These are phyloP conservation scores for Pyrenula massariospora DNA, from an alignment of 495 filamentous ascomycete species.

Conservation along the genomic window DNA sequence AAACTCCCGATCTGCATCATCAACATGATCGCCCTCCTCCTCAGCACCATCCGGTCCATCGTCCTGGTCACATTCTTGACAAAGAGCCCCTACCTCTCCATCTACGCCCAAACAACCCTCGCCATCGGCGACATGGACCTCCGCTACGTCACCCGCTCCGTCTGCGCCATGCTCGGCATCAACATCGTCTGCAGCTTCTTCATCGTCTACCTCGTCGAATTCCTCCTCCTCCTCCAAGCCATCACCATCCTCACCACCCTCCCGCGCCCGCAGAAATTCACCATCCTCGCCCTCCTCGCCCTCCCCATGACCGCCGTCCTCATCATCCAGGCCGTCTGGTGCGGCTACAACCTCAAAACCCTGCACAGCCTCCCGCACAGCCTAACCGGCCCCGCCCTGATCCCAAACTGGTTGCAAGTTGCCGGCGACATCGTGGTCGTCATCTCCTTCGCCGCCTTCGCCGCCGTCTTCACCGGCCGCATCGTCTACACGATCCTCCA, in stretches of 20 bases:
- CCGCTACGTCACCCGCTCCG: neutral
- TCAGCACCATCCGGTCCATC: neutral
- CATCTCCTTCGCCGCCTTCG: neutral
- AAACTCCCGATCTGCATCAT: neutral
- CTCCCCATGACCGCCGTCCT: neutral
- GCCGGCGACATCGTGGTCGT: neutral
- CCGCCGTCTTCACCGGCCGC: neutral
- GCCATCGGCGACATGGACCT: neutral
- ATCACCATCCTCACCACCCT: neutral
- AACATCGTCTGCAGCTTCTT: neutral
- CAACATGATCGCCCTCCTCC: neutral
- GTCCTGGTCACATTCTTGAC: neutral
- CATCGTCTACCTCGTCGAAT: constrained; percentile 9
- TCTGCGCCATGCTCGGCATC: neutral
- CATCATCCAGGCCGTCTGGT: neutral
- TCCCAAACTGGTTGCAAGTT: neutral
- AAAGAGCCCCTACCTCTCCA: constrained; percentile 5
- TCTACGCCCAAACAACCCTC: neutral
- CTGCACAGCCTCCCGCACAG: neutral
- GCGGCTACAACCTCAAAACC: neutral
- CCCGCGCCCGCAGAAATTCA: neutral
- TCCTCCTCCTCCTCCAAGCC: constrained; percentile 12
- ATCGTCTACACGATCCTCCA: neutral
- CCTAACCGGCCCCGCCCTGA: neutral
- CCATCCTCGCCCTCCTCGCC: neutral